phyloP scores from a whole-genome alignment of 2,329 filamentous ascomycete genomes.

The Diaporthe ampelina region DNA sequence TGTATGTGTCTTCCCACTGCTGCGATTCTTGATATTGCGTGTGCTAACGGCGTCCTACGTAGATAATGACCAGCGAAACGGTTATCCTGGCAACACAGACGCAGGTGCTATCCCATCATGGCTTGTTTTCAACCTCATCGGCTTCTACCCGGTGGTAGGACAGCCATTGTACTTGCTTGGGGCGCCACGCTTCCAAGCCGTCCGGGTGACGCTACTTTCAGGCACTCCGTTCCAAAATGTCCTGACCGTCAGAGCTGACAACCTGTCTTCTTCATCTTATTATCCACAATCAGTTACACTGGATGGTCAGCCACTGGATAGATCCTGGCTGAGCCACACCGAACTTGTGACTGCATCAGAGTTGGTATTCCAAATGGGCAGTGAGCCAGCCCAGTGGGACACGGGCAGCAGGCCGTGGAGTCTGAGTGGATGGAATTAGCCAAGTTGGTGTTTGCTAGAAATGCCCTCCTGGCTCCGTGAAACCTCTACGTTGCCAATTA shows the following conservation, averaged over 20 bases:
- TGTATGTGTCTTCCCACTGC: conserved; percentile 40
- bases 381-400: conserved; percentile 35
- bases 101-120: conserved; percentile 63
- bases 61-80: conserved; percentile 53
- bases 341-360: conserved; percentile 24
- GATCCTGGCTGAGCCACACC: conserved; percentile 33
- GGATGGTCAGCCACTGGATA: conserved; percentile 17
- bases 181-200: conserved; percentile 57
- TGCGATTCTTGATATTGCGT: not conserved
- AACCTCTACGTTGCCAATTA: not conserved
- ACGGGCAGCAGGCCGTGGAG: conserved; percentile 35
- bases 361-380: conserved; percentile 31
- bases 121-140: conserved; percentile 65
- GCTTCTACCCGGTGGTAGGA: conserved; percentile 62
- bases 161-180: conserved; percentile 61
- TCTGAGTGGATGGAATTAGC: conserved; percentile 34
- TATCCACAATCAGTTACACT: conserved; percentile 34
- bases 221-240: conserved; percentile 19
- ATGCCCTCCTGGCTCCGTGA: no score
- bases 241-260: conserved; percentile 26
- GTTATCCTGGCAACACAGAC: conserved; percentile 61
- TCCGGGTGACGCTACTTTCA: conserved; percentile 26
- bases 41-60: not conserved
- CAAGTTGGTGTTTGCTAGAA: not conserved
- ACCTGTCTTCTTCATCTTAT: conserved; percentile 12